These are phyloP conservation scores for Apophysomyces trapeziformis DNA, from an alignment of 371 early-diverging fungal species.

Conservation along the genomic window DNA sequence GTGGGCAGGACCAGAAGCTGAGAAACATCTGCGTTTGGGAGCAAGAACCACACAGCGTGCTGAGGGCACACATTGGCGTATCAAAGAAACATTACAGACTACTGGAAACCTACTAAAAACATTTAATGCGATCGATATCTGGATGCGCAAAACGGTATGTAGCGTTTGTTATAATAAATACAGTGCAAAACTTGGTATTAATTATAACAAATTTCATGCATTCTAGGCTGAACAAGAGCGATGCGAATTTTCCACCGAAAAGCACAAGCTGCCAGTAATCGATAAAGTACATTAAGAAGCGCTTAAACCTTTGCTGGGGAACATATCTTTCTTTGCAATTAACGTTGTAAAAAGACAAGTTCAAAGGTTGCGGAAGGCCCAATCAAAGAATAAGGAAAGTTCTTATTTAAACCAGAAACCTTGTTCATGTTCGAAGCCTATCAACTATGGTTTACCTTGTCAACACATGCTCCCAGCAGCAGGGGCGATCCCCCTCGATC, in stretches of 20 bases:
- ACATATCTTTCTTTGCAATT: not conserved
- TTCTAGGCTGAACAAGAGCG: slow-evolving; percentile 3
- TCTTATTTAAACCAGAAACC: not conserved
- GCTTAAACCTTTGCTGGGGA: not conserved
- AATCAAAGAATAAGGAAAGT: not conserved
- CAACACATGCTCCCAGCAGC: not conserved
- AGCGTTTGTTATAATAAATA: not conserved
- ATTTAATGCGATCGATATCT: slow-evolving; percentile 7
- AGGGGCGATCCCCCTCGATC: not conserved
- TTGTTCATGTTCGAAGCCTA: not conserved
- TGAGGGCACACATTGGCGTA: slow-evolving; percentile 8
- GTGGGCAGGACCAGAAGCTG: slow-evolving; percentile 16
- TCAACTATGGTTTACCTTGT: slow-evolving; percentile 4
- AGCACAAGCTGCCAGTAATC: not conserved
- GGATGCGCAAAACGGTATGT: slow-evolving; percentile 8
- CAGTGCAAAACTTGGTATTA: not conserved
- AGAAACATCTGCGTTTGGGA: slow-evolving; percentile 10
- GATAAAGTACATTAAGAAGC: not conserved
- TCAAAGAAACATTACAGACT: slow-evolving; percentile 13
- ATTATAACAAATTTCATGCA: not conserved
- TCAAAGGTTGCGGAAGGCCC: not conserved
- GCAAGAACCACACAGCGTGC: slow-evolving; percentile 13
- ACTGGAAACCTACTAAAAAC: slow-evolving; percentile 6
- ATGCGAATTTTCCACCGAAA: not conserved
- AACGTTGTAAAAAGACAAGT: not conserved